phyloP scores from a whole-genome alignment of 139 green algal species.

The Micractinium sp. region DNA sequence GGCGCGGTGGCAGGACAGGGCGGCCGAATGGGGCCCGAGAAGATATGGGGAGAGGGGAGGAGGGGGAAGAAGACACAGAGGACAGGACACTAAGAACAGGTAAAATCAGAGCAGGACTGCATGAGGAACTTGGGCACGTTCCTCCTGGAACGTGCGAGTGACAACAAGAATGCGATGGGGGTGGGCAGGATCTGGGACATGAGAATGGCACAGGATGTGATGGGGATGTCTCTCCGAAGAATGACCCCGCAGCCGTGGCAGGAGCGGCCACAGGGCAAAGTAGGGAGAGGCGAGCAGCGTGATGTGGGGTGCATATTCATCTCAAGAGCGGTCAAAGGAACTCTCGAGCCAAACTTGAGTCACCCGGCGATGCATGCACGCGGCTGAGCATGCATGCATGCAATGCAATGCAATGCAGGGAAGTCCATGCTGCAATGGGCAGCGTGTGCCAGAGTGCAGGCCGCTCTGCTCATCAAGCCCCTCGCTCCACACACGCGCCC shows the following conservation, averaged over 20 bases:
- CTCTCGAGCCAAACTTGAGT: conserved; percentile 52
- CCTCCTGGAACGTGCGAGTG: no score
- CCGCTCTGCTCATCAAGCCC: no score
- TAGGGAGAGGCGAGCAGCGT: conserved; percentile 18
- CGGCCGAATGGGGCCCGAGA: background rate
- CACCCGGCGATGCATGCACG: conserved; percentile 12
- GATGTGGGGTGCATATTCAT: conserved; percentile 63
- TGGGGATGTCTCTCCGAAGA: conserved; percentile 28
- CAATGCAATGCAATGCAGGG: no score
- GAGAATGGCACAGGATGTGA: background rate
- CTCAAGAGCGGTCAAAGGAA: conserved; percentile 14
- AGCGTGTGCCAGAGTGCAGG: no score
- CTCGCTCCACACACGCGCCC: no score
- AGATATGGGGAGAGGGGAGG: background rate
- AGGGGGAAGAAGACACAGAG: background rate
- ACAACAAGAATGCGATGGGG: no score
- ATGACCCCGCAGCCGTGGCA: conserved; percentile 27
- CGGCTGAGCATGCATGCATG: background rate
- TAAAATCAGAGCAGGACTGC: no score
- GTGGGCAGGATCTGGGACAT: no score
- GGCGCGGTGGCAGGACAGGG: background rate
- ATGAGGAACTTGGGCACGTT: no score
- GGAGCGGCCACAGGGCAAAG: conserved; percentile 46
- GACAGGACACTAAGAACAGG: no score
- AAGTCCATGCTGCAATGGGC: no score